phyloP scores from a whole-genome alignment of 176 grass and related monocot genomes.

The Bolboschoenus planiculmis region DNA sequence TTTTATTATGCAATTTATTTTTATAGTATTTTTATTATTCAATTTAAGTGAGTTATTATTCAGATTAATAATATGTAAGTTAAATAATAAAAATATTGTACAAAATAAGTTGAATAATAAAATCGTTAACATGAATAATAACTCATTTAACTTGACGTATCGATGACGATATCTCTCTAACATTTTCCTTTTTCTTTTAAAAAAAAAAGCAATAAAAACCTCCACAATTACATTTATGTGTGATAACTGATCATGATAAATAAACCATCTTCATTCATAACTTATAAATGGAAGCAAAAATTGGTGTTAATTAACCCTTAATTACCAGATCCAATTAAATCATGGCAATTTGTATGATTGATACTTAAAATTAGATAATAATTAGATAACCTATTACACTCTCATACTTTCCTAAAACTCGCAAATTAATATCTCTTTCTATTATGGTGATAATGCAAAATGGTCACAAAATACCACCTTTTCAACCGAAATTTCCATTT shows the following conservation, averaged over 20 bases:
- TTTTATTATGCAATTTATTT: no score
- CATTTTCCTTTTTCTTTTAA: no score
- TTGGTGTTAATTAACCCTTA: no score
- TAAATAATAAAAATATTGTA: no score
- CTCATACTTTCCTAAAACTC: not conserved
- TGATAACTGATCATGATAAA: not conserved
- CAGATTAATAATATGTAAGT: no score
- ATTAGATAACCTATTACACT: not conserved
- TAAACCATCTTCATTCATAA: not conserved
- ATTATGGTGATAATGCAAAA: not conserved
- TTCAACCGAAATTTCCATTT: not conserved
- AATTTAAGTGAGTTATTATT: no score
- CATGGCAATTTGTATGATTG: not conserved
- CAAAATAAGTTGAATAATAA: no score
- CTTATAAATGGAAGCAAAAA: not conserved
- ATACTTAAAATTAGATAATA: no score
- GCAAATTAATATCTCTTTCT: not conserved
- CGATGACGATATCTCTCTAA: no score
- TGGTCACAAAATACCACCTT: not conserved
- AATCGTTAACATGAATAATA: no score
- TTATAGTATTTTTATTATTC: no score
- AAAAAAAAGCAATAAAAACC: not conserved
- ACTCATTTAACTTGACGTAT: no score
- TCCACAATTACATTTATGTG: not conserved
- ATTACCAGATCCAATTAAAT: not conserved